A percentile compares a stretch with the other conserved stretches of the same genome.
phyloP scores from a whole-genome alignment of 192 early-diverging fungal species.

The Linnemannia hyalina region DNA sequence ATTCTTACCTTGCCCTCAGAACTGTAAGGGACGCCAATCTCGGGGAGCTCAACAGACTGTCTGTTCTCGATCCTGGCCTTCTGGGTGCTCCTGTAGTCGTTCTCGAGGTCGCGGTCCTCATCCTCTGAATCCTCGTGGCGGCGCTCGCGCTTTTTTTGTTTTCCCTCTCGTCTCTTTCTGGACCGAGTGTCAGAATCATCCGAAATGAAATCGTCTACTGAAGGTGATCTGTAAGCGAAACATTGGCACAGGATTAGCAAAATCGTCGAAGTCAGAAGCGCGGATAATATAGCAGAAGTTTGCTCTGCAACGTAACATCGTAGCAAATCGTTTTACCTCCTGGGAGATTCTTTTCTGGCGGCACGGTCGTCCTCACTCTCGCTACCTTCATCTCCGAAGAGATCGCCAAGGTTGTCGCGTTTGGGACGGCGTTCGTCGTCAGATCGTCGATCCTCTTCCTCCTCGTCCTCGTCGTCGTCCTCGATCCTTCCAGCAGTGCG shows the following conservation, averaged over 20 bases:
- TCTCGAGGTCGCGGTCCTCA: conserved; percentile 34
- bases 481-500: conserved; percentile 37
- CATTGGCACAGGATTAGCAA: background rate
- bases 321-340: conserved; percentile 19
- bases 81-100: conserved; percentile 25
- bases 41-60: conserved; percentile 33
- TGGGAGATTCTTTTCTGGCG: background rate
- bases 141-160: conserved; percentile 33
- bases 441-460: conserved; percentile 12
- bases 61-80: conserved; percentile 43
- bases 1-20: conserved; percentile 41
- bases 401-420: conserved; percentile 22
- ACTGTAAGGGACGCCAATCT: conserved; percentile 46
- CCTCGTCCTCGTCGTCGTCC: conserved; percentile 36
- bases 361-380: conserved; percentile 31
- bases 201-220: conserved; percentile 36
- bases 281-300: background rate
- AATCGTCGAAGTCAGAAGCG: background rate
- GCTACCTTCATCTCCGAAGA: conserved; percentile 47
- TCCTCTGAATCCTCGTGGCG: conserved; percentile 27
- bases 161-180: conserved; percentile 39
- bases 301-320: background rate
- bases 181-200: conserved; percentile 32
- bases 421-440: background rate
- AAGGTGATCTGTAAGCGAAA: conserved; percentile 23